Base-by-base conservation (phyloP, 106 monocot species). In the Apostasia shenzhenica region DNA sequence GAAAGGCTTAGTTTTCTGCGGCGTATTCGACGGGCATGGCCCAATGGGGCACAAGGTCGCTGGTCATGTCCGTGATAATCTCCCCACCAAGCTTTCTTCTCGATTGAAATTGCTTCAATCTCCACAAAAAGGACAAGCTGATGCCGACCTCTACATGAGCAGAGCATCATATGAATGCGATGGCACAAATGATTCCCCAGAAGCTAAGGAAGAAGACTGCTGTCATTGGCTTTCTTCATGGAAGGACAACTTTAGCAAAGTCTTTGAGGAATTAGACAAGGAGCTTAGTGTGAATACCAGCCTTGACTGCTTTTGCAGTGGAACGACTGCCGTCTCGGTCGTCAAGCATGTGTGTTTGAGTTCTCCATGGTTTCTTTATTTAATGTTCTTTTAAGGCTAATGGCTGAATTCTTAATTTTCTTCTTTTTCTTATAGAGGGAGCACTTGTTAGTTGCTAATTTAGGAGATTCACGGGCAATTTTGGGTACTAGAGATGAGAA, bases 301-400 rank as follows among this genome's bases (percentile, higher is more conserved):
- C 66, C 76, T 84, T 14, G 84, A 84, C 66, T 76, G 80, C 63
- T 70, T 80, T 55, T 84, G 84, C 59, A 84, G 84, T 50, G 84
- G 84, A 54, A 66, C 72, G 45, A 84, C 84, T 8, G 84, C 84
- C 14, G 84, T 84, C 6, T 62, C 76, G 2, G 48, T 84, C 2
- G 66, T 84, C 37, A 84, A 80, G 64, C 69, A 69, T 79, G 84
- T 84, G 54, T 38, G 67, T 42, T 12, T 43, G 41, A 43, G 3
- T 41, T 41, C 54, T 38, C 41, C 7, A 54, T 41, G n/a, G 4
- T 54, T 54, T 73, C 0, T 45, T 59, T 59, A 37, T 13, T 69
- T 14, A 38, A 54, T 54, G 2, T 12, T 8, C 42, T 55, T 6
- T 52, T 48, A 50, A 51, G 13, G 14, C 67, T 67, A 38, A 67